Evolutionary conservation across 768 basidiomycete species (phyloP).

Genomic region (Boletus pseudopeckii): DNA sequence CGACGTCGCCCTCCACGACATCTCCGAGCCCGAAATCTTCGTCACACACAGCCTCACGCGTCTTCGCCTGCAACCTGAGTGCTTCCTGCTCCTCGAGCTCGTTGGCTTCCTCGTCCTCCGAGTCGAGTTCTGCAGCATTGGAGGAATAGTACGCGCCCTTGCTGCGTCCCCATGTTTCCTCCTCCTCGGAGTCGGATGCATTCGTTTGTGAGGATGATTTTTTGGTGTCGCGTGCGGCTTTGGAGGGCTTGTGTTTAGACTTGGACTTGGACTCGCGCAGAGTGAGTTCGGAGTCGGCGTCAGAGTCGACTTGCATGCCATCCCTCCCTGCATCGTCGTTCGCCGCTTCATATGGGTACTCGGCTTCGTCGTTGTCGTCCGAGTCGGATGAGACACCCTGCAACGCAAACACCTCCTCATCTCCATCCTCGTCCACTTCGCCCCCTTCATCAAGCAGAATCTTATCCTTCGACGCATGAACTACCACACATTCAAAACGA

Average conservation of each 20-base stretch:
- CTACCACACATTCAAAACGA: slow-evolving; percentile 34
- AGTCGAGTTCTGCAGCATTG: slow-evolving; percentile 75
- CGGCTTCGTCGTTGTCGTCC: slow-evolving; percentile 40
- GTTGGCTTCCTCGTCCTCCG: slow-evolving; percentile 85
- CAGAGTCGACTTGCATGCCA: slow-evolving; percentile 23
- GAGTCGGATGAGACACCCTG: slow-evolving; percentile 46
- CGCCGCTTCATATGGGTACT: slow-evolving; percentile 21
- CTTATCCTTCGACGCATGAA: slow-evolving; percentile 70
- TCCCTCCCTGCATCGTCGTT: slow-evolving; percentile 15
- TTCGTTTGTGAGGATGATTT: slow-evolving; percentile 3
- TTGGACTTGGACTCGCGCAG: slow-evolving; percentile 10
- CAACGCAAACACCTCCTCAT: slow-evolving; percentile 75
- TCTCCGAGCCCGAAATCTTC: slow-evolving; percentile 85
- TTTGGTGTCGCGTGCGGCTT: slow-evolving; percentile 12
- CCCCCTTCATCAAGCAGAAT: slow-evolving; percentile 70
- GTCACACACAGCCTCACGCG: slow-evolving; percentile 65
- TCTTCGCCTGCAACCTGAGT: slow-evolving; percentile 70
- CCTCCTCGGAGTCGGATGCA: slow-evolving; percentile 36
- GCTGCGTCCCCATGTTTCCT: slow-evolving; percentile 76
- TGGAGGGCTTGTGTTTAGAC: slow-evolving; percentile 10
- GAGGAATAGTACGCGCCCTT: slow-evolving; percentile 84
- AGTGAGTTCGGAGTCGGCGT: background rate
- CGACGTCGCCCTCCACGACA: slow-evolving; percentile 37
- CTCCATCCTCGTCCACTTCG: slow-evolving; percentile 47
- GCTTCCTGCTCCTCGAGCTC: slow-evolving; percentile 89